These are phyloP conservation scores for Hemisphaericaspora nanyangensis DNA, from an alignment of 805 yeast species.

Conservation along the genomic window DNA sequence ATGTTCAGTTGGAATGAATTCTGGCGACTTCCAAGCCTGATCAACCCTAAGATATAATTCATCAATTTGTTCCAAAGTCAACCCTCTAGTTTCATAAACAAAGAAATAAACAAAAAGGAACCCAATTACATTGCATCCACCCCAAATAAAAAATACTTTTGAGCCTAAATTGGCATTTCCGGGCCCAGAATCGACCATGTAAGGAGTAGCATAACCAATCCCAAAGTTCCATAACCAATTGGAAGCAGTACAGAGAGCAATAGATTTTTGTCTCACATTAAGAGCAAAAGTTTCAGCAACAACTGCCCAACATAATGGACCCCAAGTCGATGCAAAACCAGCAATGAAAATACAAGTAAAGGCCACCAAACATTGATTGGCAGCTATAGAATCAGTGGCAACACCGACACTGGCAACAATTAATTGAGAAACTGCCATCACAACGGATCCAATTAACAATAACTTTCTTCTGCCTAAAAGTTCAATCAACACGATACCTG, in stretches of 20 bases:
- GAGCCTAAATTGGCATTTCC: constrained; percentile 38
- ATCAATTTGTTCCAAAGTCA: constrained; percentile 40
- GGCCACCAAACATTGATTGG: constrained; percentile 31
- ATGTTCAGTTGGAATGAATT: constrained; percentile 31
- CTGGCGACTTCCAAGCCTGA: constrained; percentile 30
- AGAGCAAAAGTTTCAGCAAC: constrained; percentile 35
- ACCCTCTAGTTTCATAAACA: constrained; percentile 40
- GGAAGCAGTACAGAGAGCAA: constrained; percentile 37
- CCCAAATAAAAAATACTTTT: constrained; percentile 42
- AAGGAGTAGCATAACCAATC: constrained; percentile 39
- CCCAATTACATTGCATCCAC: constrained; percentile 35
- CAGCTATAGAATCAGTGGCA: constrained; percentile 30
- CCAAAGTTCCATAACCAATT: constrained; percentile 43
- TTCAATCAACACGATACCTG: constrained; percentile 30
- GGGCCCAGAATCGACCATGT: constrained; percentile 36
- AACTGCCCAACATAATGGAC: constrained; percentile 39
- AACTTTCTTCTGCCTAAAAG: constrained; percentile 63
- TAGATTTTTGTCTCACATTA: constrained; percentile 37
- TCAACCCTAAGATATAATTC: constrained; percentile 32
- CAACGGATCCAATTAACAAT: constrained; percentile 57
- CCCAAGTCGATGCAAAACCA: constrained; percentile 41
- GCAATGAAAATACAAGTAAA: constrained; percentile 38
- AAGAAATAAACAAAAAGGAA: constrained; percentile 27
- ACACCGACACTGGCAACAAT: constrained; percentile 43
- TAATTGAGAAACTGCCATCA: constrained; percentile 57